phyloP scores from a whole-genome alignment of 495 filamentous ascomycete genomes.

The Penicillium paxilli region DNA sequence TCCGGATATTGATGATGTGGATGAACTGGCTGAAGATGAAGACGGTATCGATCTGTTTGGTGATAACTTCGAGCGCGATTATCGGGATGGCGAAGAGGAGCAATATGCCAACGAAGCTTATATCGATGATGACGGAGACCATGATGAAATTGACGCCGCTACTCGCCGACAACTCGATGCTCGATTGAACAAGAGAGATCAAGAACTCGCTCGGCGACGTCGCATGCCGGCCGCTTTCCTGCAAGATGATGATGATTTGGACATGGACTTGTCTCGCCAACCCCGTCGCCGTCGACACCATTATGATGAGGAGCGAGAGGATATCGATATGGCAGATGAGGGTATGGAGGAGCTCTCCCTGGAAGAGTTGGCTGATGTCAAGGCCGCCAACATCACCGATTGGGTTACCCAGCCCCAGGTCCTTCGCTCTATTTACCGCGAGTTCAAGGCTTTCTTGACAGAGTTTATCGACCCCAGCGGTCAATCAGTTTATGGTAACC shows the following conservation, averaged over 20 bases:
- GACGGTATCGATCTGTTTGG: constrained; percentile 91
- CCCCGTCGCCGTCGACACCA: constrained; percentile 75
- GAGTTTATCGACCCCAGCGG: constrained; percentile 88
- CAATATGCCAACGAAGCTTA: constrained; percentile 65
- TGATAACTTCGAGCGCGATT: constrained; percentile 87
- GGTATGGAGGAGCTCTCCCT: constrained; percentile 94
- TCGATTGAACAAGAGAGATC: constrained; percentile 79
- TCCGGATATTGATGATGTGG: constrained; percentile 86
- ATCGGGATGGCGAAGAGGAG: constrained; percentile 60
- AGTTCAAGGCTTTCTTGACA: constrained; percentile 97
- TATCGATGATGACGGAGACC: constrained; percentile 80
- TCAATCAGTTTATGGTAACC: constrained; percentile 89
- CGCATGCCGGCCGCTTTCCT: constrained; percentile 83
- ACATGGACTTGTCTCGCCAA: constrained; percentile 79
- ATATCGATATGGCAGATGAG: constrained; percentile 82
- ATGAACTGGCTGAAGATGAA: constrained; percentile 95
- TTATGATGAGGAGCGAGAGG: constrained; percentile 92
- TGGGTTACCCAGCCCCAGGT: constrained; percentile 93
- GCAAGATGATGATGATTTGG: constrained; percentile 82
- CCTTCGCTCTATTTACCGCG: constrained; percentile 86
- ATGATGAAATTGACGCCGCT: constrained; percentile 69
- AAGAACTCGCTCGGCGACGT: constrained; percentile 71
- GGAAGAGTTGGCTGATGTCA: constrained; percentile 89
- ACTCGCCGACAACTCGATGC: constrained; percentile 78
- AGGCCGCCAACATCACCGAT: constrained; percentile 87